These are phyloP conservation scores for Ceratobasidium sp. DNA, from an alignment of 1,284 basidiomycete species.

Conservation along the genomic window DNA sequence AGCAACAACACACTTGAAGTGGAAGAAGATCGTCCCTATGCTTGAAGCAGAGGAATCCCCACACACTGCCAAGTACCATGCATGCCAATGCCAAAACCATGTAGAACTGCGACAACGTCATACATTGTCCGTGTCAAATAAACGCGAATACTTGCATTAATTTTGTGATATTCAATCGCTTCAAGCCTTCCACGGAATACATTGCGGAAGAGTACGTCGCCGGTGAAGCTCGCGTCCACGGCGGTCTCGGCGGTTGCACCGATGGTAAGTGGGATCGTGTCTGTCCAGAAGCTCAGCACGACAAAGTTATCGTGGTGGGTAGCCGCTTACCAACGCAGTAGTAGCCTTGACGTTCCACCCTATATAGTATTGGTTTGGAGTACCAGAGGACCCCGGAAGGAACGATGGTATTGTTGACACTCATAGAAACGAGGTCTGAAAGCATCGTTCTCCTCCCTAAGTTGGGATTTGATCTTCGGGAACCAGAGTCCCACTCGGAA, in stretches of 20 bases:
- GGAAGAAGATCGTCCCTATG: constrained; percentile 85
- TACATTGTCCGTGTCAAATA: background rate
- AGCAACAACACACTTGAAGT: constrained; percentile 65
- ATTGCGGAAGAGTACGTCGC: constrained; percentile 86
- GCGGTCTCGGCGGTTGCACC: constrained; percentile 42
- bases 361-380: constrained; percentile 71
- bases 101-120: constrained; percentile 74
- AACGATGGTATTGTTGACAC: constrained; percentile 38
- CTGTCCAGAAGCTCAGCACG: constrained; percentile 51
- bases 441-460: background rate
- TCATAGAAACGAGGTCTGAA: background rate
- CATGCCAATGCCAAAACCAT: constrained; percentile 83
- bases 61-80: constrained; percentile 67
- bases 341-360: constrained; percentile 88
- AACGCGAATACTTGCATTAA: constrained; percentile 67
- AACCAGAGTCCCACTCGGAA: constrained; percentile 42
- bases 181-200: constrained; percentile 90
- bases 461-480: constrained; percentile 11
- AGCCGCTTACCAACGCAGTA: constrained; percentile 84
- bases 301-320: background rate
- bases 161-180: constrained; percentile 97
- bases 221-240: constrained; percentile 82
- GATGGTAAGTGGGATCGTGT: constrained; percentile 80
- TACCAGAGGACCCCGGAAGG: constrained; percentile 57
- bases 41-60: constrained; percentile 86